phyloP scores from a whole-genome alignment of 169 alveolate species.

The Plasmodium yoelii region DNA sequence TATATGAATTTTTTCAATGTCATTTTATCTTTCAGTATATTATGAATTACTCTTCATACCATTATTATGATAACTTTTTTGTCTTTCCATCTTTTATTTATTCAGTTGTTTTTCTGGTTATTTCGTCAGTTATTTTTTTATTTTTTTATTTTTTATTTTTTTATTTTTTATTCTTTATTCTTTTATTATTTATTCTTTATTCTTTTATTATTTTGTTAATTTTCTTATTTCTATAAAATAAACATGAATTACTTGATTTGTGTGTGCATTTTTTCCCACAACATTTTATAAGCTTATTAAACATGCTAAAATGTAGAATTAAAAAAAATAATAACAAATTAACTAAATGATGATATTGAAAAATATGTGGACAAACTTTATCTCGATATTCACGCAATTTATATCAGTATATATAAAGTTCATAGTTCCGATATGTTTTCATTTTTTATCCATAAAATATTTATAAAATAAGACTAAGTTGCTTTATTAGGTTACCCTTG shows the following conservation, averaged over 20 bases:
- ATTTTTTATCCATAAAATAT: too few species aligned
- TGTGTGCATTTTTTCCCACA: background rate
- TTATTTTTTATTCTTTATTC: too few species aligned
- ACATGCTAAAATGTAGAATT: background rate
- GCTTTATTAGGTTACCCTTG: too few species aligned
- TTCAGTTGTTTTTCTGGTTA: background rate
- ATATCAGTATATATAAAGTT: too few species aligned
- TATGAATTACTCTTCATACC: background rate
- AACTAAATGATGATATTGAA: too few species aligned
- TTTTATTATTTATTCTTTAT: background rate
- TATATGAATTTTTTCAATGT: too few species aligned
- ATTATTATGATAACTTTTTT: too few species aligned
- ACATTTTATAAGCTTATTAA: background rate
- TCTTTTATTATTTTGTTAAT: background rate
- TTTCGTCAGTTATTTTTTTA: background rate
- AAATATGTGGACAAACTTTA: too few species aligned
- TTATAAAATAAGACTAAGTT: too few species aligned
- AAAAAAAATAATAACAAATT: background rate
- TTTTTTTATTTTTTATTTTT: too few species aligned
- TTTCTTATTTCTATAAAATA: background rate
- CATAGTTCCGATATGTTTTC: too few species aligned
- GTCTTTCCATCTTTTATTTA: background rate
- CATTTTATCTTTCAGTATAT: constrained; percentile 13
- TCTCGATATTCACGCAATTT: too few species aligned
- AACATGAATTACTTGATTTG: constrained; percentile 4